A percentile compares a stretch with the other conserved stretches of the same genome.
phyloP scores from a whole-genome alignment of 345 rosid genomes.

The Garcia nutans region DNA sequence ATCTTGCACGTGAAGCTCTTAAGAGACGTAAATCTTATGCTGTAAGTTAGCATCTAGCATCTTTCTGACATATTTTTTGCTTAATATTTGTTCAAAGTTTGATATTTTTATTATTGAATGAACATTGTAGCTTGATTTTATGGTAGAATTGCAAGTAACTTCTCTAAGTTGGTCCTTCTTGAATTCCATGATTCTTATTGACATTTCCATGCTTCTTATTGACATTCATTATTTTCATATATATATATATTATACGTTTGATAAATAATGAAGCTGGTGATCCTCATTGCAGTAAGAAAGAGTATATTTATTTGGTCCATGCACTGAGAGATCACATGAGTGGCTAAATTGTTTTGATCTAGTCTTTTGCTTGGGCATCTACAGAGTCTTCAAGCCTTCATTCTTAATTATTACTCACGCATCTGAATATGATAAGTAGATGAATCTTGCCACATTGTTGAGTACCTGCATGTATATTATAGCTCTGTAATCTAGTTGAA shows the following conservation, averaged over 20 bases:
- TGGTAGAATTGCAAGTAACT: background rate
- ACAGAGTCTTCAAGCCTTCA: background rate
- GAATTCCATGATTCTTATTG: background rate
- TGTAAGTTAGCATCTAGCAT: slow-evolving; percentile 49
- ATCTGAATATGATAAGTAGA: slow-evolving; percentile 4
- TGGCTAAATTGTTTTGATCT: background rate
- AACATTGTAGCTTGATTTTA: background rate
- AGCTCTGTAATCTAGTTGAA: slow-evolving; percentile 1
- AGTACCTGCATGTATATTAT: background rate
- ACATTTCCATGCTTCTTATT: too few relatives aligned
- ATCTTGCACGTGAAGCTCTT: slow-evolving; percentile 85
- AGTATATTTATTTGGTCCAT: background rate
- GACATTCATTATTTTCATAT: background rate
- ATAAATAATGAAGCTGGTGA: background rate
- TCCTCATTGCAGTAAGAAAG: background rate
- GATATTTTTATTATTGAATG: background rate
- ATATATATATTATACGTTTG: background rate
- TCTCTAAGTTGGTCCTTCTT: background rate
- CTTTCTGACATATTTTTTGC: background rate
- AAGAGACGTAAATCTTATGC: slow-evolving; percentile 76
- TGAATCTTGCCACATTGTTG: slow-evolving; percentile 7
- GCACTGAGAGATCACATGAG: background rate
- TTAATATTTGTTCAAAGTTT: background rate
- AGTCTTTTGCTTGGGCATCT: background rate
- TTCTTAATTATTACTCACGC: background rate